Evolutionary conservation across 768 basidiomycete genomes (phyloP).

Genomic region (Suillus luteus): DNA sequence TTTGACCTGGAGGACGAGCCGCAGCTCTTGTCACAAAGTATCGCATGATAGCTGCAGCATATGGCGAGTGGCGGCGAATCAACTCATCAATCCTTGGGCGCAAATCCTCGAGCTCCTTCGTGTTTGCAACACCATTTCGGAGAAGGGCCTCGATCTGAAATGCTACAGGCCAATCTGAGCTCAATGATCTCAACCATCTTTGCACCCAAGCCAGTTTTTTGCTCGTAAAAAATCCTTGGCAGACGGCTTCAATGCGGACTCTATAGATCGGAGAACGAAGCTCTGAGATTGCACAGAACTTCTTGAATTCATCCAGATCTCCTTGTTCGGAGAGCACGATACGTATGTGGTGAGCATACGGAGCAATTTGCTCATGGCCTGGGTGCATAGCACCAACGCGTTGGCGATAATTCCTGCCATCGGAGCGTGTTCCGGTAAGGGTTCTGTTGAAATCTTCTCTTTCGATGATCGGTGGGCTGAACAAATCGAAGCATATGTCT

Average conservation of each 20-base stretch:
- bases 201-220: constrained; percentile 49
- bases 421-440: constrained; percentile 37
- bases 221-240: constrained; percentile 51
- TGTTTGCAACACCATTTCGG: constrained; percentile 61
- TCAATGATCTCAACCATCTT: constrained; percentile 45
- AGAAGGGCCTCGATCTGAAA: constrained; percentile 79
- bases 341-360: constrained; percentile 73
- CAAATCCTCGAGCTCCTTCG: constrained; percentile 54
- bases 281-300: constrained; percentile 54
- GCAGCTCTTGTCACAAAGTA: constrained; percentile 53
- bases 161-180: constrained; percentile 58
- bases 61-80: constrained; percentile 33
- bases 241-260: constrained; percentile 50
- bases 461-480: constrained; percentile 67
- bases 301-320: constrained; percentile 49
- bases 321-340: constrained; percentile 52
- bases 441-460: constrained; percentile 57
- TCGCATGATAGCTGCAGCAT: constrained; percentile 53
- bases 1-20: constrained; percentile 43
- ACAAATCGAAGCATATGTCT: constrained; percentile 72
- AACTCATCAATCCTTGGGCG: constrained; percentile 46
- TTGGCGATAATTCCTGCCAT: constrained; percentile 51
- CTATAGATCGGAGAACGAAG: constrained; percentile 38
- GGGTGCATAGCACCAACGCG: constrained; percentile 60
- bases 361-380: constrained; percentile 60